Percentiles rank a stretch among this genome's conserved stretches.
Conservation (phyloP, 345 rosid species). For the Hibiscus trionum region DNA sequence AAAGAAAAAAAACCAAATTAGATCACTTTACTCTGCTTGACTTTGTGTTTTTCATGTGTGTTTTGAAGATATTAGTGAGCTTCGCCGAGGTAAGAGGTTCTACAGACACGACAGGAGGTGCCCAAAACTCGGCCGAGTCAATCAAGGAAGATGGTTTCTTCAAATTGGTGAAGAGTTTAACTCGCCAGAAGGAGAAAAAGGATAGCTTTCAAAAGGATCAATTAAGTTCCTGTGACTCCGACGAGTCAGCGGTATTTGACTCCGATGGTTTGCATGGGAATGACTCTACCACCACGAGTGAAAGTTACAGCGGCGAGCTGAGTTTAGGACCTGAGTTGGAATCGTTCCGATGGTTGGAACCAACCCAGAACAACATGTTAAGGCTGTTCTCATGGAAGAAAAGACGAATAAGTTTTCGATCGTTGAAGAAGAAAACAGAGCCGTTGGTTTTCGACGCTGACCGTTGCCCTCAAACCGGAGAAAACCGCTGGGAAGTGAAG, state of each 20-base stretch:
- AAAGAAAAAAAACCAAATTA: too few relatives aligned
- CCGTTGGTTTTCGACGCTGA: slow-evolving; percentile 40
- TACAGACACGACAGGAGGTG: neutral
- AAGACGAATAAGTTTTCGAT: slow-evolving; percentile 39
- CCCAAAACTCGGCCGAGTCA: slow-evolving; percentile 14
- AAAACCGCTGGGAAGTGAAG: slow-evolving; percentile 12
- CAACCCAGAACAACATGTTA: slow-evolving; percentile 21
- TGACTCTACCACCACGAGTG: slow-evolving; percentile 5
- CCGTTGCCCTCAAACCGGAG: slow-evolving; percentile 18
- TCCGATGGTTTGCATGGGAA: slow-evolving; percentile 20
- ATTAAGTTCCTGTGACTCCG: slow-evolving; percentile 9
- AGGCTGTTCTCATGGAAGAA: slow-evolving; percentile 53
- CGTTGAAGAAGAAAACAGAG: slow-evolving; percentile 45
- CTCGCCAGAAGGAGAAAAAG: slow-evolving; percentile 8
- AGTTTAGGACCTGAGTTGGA: slow-evolving; percentile 20
- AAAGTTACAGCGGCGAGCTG: slow-evolving; percentile 30
- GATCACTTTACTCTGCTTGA: neutral
- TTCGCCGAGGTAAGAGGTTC: slow-evolving; percentile 26
- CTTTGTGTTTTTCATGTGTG: neutral
- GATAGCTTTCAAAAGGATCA: neutral
- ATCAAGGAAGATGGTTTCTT: slow-evolving; percentile 16
- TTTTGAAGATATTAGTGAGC: slow-evolving; percentile 23
- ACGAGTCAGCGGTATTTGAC: slow-evolving; percentile 45
- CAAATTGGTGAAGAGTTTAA: neutral
- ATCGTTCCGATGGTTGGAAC: slow-evolving; percentile 14